Evolutionary conservation across 257 asterid genomes (phyloP), one percentile per base, ranked within the genome.

Genomic region (Solanum verrucosum): DNA sequence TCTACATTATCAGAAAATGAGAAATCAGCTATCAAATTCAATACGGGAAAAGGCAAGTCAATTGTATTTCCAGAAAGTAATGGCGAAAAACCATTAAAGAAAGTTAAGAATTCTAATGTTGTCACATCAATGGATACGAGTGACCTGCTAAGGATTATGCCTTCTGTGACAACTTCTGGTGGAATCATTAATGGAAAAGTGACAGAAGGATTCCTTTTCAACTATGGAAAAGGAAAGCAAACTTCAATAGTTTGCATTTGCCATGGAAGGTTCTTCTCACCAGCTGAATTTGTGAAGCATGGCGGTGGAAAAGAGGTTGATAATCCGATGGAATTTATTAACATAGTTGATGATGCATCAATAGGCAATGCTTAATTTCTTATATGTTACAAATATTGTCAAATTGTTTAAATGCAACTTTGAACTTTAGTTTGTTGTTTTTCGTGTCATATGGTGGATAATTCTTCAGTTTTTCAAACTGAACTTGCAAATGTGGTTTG

Each of bases 201-300:
- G 42, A 63, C 44, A 33, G 73, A 73, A 46, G 92, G 91, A 8
- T 49, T 90, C 35, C 83, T 90, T 5, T 72, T 72, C 60, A 73
- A 21, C 23, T 79, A 84, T 44, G 70, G 81, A 3, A 73, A 81
- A 31, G 84, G 44, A 21, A 56, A 90, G 34, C 84, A 52, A 5
- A 63, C 83, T 38, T 70, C 44, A 23, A 89, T 87, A 7, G 71
- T 87, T 16, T 90, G 91, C 68, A 75, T 83, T 79, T 90, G 91
- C 78, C 92, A 90, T 85, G 89, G 89, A 6, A 25, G 16, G 40
- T 85, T 86, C 34, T 78, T 90, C 34, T 56, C 92, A 4, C 88
- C 91, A 9, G 89, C 88, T 18, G 92, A 77, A 15, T 90, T 90
- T 85, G 92, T 89, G 29, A 86, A 83, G 90, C 91, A 90, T 67